Evolutionary conservation across 768 basidiomycete species (phyloP), one percentile per base, ranked within the genome.

Genomic region (Dentipellis fragilis): DNA sequence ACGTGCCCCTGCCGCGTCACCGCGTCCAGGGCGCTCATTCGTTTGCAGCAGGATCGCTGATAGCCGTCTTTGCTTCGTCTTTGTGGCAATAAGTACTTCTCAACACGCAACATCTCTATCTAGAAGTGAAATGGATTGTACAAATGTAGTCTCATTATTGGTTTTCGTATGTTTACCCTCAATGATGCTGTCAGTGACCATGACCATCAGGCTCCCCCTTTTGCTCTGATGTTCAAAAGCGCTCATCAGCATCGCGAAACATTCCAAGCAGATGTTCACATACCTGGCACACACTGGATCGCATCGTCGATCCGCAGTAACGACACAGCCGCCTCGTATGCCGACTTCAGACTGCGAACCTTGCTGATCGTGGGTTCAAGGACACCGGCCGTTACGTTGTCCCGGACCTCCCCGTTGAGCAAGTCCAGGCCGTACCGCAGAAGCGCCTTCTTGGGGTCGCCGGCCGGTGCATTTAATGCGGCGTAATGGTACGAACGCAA

Each of bases 341-440:
- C 96, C 36, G 89, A 92, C 76, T 99, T 99, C 69, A 99, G 72
- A 67, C 91, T 94, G 73, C 89, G 91, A 62, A 98, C 89, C 73
- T 99, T 98, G 75, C 89, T 89, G 74, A 99, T 81, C 9, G 93
- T 97, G 4, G 96, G 96, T 72, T 98, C 96, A 48, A 99, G 75
- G 34, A 99, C 83, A 19, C 96, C 96, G 16, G 93, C 93, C 48
- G 80, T 74, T 45, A 96, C 84, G 66, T 99, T 99, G 73, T 99
- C 96, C 52, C 93, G 80, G 49, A 97, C 91, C 65, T 94, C 86
- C 29, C 96, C 96, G 64, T 94, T 90, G 67, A 96, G 73, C 50
- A 99, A 75, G 71, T 99, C 96, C 57, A 99, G 80, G 1, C 96
- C 96, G 69, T 96, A 98, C 58, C 90, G 88, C 69, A 94, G 71